Evolutionary conservation across 1,139 yeast genomes (phyloP).

Genomic region (Candida smagusa): DNA sequence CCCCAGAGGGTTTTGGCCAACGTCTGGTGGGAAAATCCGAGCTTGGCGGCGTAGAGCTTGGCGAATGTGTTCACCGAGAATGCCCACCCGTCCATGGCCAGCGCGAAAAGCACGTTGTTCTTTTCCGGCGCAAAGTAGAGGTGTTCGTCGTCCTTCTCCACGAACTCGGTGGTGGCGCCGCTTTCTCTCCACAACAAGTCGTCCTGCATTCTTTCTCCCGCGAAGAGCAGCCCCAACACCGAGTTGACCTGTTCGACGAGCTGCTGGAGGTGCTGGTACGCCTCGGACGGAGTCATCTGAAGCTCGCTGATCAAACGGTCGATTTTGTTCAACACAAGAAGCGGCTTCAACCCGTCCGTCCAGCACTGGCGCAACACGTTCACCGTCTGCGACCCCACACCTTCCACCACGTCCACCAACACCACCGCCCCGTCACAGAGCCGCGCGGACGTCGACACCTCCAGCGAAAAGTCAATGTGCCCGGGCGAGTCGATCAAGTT

Average conservation of each 20-base stretch:
- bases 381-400: conserved; percentile 95
- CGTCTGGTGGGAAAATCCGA: conserved; percentile 79
- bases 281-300: conserved; percentile 79
- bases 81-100: conserved; percentile 98
- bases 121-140: conserved; percentile 85
- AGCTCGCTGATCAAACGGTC: conserved; percentile 84
- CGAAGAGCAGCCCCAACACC: conserved; percentile 87
- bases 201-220: conserved; percentile 92
- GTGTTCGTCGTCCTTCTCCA: conserved; percentile 78
- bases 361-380: conserved; percentile 94
- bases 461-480: conserved; percentile 94
- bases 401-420: conserved; percentile 94
- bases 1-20: conserved; percentile 95
- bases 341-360: conserved; percentile 86
- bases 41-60: conserved; percentile 75
- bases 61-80: conserved; percentile 88
- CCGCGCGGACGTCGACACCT: conserved; percentile 92
- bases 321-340: conserved; percentile 88
- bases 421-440: conserved; percentile 96
- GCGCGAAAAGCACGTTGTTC: conserved; percentile 90
- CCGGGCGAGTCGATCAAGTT: conserved; percentile 98
- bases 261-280: conserved; percentile 73
- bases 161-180: conserved; percentile 53
- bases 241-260: conserved; percentile 92
- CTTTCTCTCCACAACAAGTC: conserved; percentile 81